Evolutionary conservation across 1,139 yeast genomes (phyloP), one percentile per base, ranked within the genome.

Genomic region (Taphrina wiesneri): DNA sequence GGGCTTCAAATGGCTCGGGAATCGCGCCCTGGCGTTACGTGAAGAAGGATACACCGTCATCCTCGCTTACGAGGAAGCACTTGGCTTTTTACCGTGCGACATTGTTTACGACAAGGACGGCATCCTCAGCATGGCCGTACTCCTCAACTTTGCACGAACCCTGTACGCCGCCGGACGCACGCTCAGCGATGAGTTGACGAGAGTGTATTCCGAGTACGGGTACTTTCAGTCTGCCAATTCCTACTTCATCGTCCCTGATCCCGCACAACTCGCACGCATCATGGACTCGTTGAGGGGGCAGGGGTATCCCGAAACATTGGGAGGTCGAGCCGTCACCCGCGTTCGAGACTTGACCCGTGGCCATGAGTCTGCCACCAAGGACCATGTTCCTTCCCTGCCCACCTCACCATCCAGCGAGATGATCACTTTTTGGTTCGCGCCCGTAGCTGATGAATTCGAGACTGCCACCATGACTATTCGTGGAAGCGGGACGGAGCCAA

Each of bases 1-100:
- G 0, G 98, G 99, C 0, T 93, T 93, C 79, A 93, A 93, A 77
- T 93, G 99, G 99, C 88, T 93, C 61, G 99, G 98, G 1, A 93
- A 93, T 75, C 83, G 85, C 70, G 96, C 97, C 0, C 84, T 87
- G 43, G 89, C 86, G 28, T 78, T 89, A 67, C 90, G 87, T 70
- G 71, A 74, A 0, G 76, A 83, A 49, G 96, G 96, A 0, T 85
- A 74, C 72, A 71, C 66, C 5, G 96, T 92, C 1, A 96, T 97
- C 0, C 90, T 91, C 79, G 97, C 90, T 0, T 93, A 83, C 74
- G 99, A 93, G 75, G 99, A 93, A 74, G 98, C 98, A 3, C 88
- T 93, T 71, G 99, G 99, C 2, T 93, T 85, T 77, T 90, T 93
- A 97, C 90, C 91, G 72, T 45, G 25, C 49, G 79, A 84, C 28